Evolutionary conservation across 768 basidiomycete species (phyloP).

Genomic region (Scleroderma citrinum): DNA sequence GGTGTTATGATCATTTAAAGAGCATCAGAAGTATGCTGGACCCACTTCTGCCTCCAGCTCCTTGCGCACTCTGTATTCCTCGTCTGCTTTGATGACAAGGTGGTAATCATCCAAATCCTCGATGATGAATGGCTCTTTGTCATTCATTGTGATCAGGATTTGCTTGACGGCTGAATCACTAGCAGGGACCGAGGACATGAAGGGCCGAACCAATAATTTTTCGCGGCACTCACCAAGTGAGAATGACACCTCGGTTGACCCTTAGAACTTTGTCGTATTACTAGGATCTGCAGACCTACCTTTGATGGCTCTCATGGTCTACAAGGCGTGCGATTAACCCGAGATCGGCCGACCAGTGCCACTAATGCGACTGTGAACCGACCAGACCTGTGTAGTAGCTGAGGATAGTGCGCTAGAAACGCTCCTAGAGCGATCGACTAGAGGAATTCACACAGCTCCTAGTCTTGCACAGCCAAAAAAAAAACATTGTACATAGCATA

Average conservation of each 20-base stretch:
- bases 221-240: conserved; percentile 50
- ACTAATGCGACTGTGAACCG: too few species aligned
- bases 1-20: not conserved
- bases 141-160: conserved; percentile 77
- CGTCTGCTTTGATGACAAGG: conserved; percentile 77
- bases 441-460: too few species aligned
- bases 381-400: too few species aligned
- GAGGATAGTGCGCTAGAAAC: not conserved
- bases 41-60: conserved; percentile 74
- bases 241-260: conserved; percentile 45
- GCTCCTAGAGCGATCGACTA: conserved; percentile 2
- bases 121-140: conserved; percentile 74
- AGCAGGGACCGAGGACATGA: conserved; percentile 1
- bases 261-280: conserved; percentile 3
- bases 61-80: conserved; percentile 64
- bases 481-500: too few species aligned
- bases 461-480: too few species aligned
- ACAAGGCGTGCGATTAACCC: too few species aligned
- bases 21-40: conserved; percentile 2
- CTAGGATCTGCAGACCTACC: conserved; percentile 30
- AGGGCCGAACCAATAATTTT: not conserved
- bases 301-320: conserved; percentile 70
- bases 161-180: conserved; percentile 91
- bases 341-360: not conserved
- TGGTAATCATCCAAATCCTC: conserved; percentile 84